Base-by-base conservation (phyloP, 2,329 filamentous ascomycete species). In the Cordyceps tenuipes region DNA sequence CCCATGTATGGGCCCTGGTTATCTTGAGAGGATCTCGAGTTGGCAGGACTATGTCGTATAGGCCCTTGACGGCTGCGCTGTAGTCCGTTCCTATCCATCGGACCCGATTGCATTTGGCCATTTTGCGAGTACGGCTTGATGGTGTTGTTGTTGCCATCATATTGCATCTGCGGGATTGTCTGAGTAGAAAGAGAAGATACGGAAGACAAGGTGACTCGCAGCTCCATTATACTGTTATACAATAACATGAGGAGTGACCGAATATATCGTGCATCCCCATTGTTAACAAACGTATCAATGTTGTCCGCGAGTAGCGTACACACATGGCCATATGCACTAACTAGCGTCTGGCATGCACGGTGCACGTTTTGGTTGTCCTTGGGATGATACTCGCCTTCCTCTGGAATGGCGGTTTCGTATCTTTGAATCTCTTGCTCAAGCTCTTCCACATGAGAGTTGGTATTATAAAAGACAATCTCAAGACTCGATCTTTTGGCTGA, bases 191-290 rank as follows among this genome's bases (percentile, higher is more conserved):
- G 65, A 10, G 68, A 46, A 62, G 68, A 60, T 55, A 74, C 59
- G 64, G 70, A 70, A 5, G 75, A 72, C 13, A 79, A 72, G 0
- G 82, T 84, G 3, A 82, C 82, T 8, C 84, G 80, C 56, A 87
- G 77, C 69, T 87, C 84, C 78, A 85, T 86, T 62, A 86, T 82
- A 70, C 84, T 86, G 65, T 86, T 86, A 69, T 86, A 87, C 6
- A 87, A 75, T 64, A 83, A 77, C 70, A 85, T 77, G 66, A 87
- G 72, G 64, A 87, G 77, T 3, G 83, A 85, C 51, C 84, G 82
- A 67, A 87, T 84, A 68, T 87, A 87, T 62, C 85, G 80, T 23
- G 84, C 83, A 65, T 87, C 84, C 62, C 82, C 83, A 61, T 86
- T 86, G 65, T 85, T 79, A 59, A 87, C 78, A 66, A 88, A 83